phyloP scores from a whole-genome alignment of 1,284 basidiomycete genomes.

The Pseudomicrostroma phylloplanum region DNA sequence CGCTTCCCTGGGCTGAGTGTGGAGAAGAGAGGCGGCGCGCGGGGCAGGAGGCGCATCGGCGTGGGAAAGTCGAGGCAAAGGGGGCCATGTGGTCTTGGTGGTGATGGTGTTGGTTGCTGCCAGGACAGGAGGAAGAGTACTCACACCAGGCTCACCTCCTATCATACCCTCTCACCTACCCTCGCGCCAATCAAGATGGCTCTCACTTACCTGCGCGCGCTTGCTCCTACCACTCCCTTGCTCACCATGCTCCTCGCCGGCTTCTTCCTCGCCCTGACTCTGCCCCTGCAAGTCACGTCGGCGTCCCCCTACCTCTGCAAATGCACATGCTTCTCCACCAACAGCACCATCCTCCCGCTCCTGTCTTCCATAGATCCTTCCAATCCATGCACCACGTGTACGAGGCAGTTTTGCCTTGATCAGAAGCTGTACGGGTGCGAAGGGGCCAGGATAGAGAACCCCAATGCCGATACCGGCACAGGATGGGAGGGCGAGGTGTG shows the following conservation, averaged over 20 bases:
- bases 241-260: background rate
- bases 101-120: no score
- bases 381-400: slow-evolving; percentile 48
- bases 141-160: no score
- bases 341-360: slow-evolving; percentile 47
- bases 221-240: no score
- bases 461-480: slow-evolving; percentile 46
- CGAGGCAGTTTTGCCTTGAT: slow-evolving; percentile 48
- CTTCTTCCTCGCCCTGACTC: background rate
- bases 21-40: no score
- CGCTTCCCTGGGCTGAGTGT: no score
- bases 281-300: background rate
- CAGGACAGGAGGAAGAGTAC: no score
- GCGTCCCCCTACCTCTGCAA: slow-evolving; percentile 40
- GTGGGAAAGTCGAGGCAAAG: no score
- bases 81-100: no score
- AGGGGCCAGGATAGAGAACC: slow-evolving; percentile 39
- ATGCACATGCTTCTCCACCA: slow-evolving; percentile 50
- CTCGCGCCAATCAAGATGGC: no score
- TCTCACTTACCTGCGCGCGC: no score
- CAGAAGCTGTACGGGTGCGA: slow-evolving; percentile 41
- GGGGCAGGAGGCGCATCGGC: no score
- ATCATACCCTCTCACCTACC: no score
- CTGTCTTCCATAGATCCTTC: slow-evolving; percentile 28
- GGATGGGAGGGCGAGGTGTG: slow-evolving; percentile 50